Percentiles rank a stretch among this genome's conserved stretches.
phyloP scores from a whole-genome alignment of 331 rosid species.

The Malus hybrid region DNA sequence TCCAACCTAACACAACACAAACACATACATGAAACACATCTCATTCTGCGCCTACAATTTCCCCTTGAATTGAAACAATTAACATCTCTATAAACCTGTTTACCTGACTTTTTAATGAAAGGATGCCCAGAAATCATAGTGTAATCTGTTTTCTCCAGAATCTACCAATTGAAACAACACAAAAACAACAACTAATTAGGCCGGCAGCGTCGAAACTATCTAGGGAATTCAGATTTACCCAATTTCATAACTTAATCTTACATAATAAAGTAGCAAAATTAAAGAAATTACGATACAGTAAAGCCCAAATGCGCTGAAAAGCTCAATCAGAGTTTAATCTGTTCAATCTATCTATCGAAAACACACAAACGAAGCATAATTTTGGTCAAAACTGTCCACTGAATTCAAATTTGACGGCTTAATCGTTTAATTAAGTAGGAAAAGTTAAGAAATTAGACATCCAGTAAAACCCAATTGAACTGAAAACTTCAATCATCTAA shows the following conservation, averaged over 20 bases:
- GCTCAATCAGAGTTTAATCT: too few species aligned
- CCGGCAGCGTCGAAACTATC: too few species aligned
- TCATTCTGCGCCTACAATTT: constrained; percentile 5
- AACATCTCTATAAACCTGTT: background rate
- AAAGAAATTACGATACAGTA: background rate
- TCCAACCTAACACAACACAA: constrained; percentile 56
- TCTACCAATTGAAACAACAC: constrained; percentile 39
- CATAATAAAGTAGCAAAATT: background rate
- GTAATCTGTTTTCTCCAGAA: constrained; percentile 80
- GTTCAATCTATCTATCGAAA: too few species aligned
- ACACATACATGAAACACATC: background rate
- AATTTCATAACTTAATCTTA: background rate
- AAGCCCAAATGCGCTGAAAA: too few species aligned
- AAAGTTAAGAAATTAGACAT: background rate
- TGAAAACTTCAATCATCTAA: background rate
- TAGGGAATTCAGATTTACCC: background rate
- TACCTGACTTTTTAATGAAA: constrained; percentile 86
- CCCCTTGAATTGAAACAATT: background rate
- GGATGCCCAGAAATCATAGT: constrained; percentile 62
- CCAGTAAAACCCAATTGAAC: background rate
- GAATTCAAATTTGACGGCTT: background rate
- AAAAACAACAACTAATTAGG: constrained; percentile 8
- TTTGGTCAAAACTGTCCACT: background rate
- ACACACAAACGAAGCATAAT: background rate
- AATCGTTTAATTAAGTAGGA: background rate